A percentile compares a stretch with the other conserved stretches of the same genome.
These are phyloP conservation scores for Penicillium parvum DNA, from an alignment of 495 filamentous ascomycete species.

Conservation along the genomic window DNA sequence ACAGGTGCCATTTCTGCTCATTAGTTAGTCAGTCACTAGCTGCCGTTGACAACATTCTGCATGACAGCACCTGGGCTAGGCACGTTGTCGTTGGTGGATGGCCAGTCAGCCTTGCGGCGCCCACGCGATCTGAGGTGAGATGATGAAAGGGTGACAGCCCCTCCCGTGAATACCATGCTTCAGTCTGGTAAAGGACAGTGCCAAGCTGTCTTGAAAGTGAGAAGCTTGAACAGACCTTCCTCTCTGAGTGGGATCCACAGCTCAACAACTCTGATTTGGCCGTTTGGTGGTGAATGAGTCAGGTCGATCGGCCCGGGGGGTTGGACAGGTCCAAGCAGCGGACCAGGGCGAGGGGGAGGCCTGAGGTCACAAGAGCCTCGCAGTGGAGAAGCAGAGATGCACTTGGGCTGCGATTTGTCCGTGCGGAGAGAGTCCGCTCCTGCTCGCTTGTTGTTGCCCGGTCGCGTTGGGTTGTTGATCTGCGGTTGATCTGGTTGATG, in stretches of 20 bases:
- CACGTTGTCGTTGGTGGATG: neutral
- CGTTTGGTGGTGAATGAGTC: too few species aligned
- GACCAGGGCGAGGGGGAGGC: conserved; percentile 1
- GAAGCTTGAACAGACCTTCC: conserved; percentile 1
- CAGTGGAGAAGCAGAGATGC: conserved; percentile 1
- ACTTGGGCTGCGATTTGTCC: neutral
- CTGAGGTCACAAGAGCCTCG: conserved; percentile 12
- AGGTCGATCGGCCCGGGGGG: neutral
- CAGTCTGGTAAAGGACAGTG: too few species aligned
- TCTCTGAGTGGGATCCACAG: neutral
- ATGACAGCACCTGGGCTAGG: neutral
- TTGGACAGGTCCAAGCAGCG: neutral
- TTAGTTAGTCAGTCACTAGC: too few species aligned
- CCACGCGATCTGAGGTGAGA: conserved; percentile 3
- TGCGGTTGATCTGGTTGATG: too few species aligned
- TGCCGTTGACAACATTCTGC: too few species aligned
- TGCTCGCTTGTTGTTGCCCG: neutral
- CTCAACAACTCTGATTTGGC: too few species aligned
- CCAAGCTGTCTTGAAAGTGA: too few species aligned
- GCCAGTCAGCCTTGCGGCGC: neutral
- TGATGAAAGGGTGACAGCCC: neutral
- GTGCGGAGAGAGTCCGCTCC: neutral
- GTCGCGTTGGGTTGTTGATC: too few species aligned
- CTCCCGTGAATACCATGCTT: too few species aligned
- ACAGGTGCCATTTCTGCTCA: too few species aligned